A percentile compares a stretch with the other conserved stretches of the same genome.
Conservation (phyloP, 306 rosid genomes). For the Quercus bicolor region DNA sequence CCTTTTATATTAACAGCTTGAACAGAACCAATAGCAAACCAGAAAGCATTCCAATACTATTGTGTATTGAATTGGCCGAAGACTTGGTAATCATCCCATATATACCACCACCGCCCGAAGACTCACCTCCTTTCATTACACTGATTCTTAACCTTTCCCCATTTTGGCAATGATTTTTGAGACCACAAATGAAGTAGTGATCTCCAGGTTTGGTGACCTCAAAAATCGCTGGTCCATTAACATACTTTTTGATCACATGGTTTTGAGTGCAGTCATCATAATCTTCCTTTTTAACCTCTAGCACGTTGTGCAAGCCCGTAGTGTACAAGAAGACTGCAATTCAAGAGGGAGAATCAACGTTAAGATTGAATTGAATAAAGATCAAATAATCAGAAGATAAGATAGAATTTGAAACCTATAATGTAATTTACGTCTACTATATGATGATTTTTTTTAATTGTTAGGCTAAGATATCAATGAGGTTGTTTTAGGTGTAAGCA, state of each 20-base stretch:
- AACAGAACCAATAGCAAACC: background rate
- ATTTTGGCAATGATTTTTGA: background rate
- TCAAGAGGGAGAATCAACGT: background rate
- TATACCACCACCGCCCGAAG: background rate
- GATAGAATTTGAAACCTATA: too few species aligned
- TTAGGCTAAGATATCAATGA: too few species aligned
- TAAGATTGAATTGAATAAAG: too few species aligned
- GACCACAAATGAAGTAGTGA: background rate
- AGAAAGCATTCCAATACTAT: background rate
- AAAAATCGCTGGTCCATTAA: background rate
- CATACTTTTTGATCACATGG: background rate
- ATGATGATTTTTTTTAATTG: too few species aligned
- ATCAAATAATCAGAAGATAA: too few species aligned
- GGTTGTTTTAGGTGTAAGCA: too few species aligned
- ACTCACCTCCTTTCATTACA: background rate
- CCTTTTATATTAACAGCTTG: background rate
- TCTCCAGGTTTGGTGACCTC: background rate
- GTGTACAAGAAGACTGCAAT: background rate
- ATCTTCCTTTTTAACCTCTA: background rate
- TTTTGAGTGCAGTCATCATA: background rate
- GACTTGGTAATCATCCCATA: background rate
- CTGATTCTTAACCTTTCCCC: background rate
- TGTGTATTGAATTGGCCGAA: background rate
- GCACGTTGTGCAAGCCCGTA: background rate
- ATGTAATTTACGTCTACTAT: too few species aligned